These are phyloP conservation scores for Mucor irregularis DNA, from an alignment of 371 early-diverging fungal species.

Conservation along the genomic window DNA sequence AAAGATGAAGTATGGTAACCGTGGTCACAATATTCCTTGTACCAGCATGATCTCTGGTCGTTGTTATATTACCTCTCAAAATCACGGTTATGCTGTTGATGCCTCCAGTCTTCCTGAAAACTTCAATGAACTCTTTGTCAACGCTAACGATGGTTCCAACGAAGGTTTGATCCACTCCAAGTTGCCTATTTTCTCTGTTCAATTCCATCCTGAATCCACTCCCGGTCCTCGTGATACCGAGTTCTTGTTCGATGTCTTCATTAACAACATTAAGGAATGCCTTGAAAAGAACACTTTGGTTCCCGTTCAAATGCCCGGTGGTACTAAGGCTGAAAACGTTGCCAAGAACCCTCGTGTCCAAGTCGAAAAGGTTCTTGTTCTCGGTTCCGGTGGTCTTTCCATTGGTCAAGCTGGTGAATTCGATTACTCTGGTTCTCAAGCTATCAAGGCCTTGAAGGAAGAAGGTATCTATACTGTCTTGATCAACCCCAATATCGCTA, in stretches of 20 bases:
- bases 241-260: conserved; percentile 83
- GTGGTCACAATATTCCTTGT: conserved; percentile 98
- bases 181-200: conserved; percentile 82
- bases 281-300: conserved; percentile 70
- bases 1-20: conserved; percentile 98
- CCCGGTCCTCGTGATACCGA: conserved; percentile 94
- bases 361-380: conserved; percentile 84
- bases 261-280: conserved; percentile 74
- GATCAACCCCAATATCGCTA: conserved; percentile 96
- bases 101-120: conserved; percentile 66
- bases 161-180: conserved; percentile 85
- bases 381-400: conserved; percentile 94
- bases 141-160: conserved; percentile 94
- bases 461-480: conserved; percentile 90
- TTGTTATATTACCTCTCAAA: conserved; percentile 94
- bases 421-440: conserved; percentile 95
- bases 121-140: conserved; percentile 85
- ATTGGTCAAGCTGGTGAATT: conserved; percentile 99
- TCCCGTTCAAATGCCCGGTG: conserved; percentile 75
- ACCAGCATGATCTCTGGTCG: conserved; percentile 91
- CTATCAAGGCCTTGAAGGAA: conserved; percentile 96
- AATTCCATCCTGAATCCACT: conserved; percentile 97
- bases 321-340: conserved; percentile 51
- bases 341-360: conserved; percentile 53
- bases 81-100: conserved; percentile 92